Evolutionary conservation across 768 basidiomycete species (phyloP), one percentile per base, ranked within the genome.

Genomic region (Auriculariales sp.): DNA sequence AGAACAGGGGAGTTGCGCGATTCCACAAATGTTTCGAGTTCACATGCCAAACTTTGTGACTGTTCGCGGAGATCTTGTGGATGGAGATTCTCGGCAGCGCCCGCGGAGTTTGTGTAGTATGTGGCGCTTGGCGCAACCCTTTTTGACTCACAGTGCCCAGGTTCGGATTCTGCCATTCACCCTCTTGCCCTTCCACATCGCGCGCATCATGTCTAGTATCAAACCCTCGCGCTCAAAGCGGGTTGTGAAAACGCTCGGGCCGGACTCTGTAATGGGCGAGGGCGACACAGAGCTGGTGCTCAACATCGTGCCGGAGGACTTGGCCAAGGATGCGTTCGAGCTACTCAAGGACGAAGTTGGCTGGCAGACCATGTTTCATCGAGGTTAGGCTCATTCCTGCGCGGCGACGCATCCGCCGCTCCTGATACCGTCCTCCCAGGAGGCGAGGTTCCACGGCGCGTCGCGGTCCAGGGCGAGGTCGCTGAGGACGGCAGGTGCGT

Each of bases 311-410:
- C 77, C 81, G 0, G 56, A 64, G 0, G 75, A 77, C 3, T 60
- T 84, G 28, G 78, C 73, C 2, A 68, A 68, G 5, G 60, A 58
- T 15, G 79, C 75, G 0, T 86, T 86, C 57, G 75, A 74, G 44
- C 71, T 64, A 3, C 53, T 87, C 54, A 69, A 63, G 52, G 62
- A 69, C 9, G 85, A 88, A 58, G 86, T 88, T 0, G 66, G 70
- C 44, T 89, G 84, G 83, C 69, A 73, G 42, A 68, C 68, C 2
- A 89, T 89, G 85, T 65, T 75, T 53, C 85, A 87, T 62, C 70
- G 80, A 62, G 85, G 85, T 76, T 49, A n/a, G 66, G 3, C 4
- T 19, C 31, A 12, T 11, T 19, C 17, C 15, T 19, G 7, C 19
- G 46, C 36, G 39, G 17, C 19, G 24, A 6, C 11, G 36, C 15